Evolutionary conservation across 495 filamentous ascomycete genomes (phyloP).

Genomic region (Mycothermus thermophilus): DNA sequence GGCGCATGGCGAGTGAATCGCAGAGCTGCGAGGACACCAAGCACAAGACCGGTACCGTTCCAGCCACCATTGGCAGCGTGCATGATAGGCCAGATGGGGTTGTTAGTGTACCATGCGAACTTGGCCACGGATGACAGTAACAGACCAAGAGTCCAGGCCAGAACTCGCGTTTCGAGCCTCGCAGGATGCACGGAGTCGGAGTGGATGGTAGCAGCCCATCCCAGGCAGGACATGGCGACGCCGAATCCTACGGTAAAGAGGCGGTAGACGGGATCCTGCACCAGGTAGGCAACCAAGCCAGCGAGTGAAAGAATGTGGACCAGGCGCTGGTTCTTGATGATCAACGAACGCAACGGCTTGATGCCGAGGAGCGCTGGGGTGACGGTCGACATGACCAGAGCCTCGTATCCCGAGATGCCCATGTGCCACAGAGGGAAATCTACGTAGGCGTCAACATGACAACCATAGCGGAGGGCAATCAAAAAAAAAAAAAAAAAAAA

Average conservation of each 20-base stretch:
- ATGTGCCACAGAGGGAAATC: slow-evolving; percentile 99
- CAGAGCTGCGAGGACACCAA: slow-evolving; percentile 63
- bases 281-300: slow-evolving; percentile 67
- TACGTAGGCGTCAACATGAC: slow-evolving; percentile 15
- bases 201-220: slow-evolving; percentile 69
- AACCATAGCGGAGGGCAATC: no score
- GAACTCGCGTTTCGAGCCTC: slow-evolving; percentile 65
- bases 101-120: slow-evolving; percentile 92
- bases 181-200: slow-evolving; percentile 60
- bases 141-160: slow-evolving; percentile 70
- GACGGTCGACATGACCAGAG: slow-evolving; percentile 67
- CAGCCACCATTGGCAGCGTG: slow-evolving; percentile 78
- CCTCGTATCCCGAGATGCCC: slow-evolving; percentile 96
- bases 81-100: slow-evolving; percentile 93
- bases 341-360: slow-evolving; percentile 48
- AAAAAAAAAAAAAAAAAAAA: no score
- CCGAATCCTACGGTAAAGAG: slow-evolving; percentile 70
- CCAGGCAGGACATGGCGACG: slow-evolving; percentile 61
- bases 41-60: slow-evolving; percentile 68
- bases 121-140: slow-evolving; percentile 78
- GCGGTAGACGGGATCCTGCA: slow-evolving; percentile 58
- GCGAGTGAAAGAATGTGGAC: slow-evolving; percentile 62
- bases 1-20: slow-evolving; percentile 49
- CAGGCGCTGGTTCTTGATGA: slow-evolving; percentile 52
- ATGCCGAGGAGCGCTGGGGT: slow-evolving; percentile 74